Evolutionary conservation across 2,329 filamentous ascomycete species (phyloP), one percentile per base, ranked within the genome.

Genomic region (Fusarium sp.): DNA sequence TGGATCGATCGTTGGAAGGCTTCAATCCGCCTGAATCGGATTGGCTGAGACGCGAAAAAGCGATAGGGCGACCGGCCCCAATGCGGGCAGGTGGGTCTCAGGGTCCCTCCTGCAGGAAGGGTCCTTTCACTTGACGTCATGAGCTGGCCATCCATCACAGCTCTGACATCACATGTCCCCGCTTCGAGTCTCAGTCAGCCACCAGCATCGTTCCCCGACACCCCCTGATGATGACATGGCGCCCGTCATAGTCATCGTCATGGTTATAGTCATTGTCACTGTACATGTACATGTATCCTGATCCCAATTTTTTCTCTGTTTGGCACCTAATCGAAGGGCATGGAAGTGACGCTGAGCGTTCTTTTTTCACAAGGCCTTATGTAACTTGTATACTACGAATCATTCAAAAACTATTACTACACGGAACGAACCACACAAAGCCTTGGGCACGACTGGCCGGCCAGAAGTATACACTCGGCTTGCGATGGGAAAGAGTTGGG

Each of bases 61-160:
- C 63, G 58, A 70, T 62, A 60, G 57, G 42, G 50, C 49, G 42
- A 11, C 45, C 39, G 40, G 39, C 21, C 36, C 21, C 39, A 54
- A 62, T 44, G 70, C 53, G 57, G 60, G 40, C 22, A 43, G 36
- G 73, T 74, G 75, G 76, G 63, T 47, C 69, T 55, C 57, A 77
- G 76, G 76, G 76, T 76, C 77, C 65, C 74, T 68, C 52, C 55
- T 70, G 67, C 67, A 70, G 62, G 53, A 67, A 76, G 76, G 76
- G 76, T 77, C 77, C 73, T 78, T 50, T 52, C 15, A 10, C 39
- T 14, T 63, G 57, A 70, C 67, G 67, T 70, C 67, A 70, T 54
- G 42, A 45, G 43, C 33, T n/a, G 28, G 10, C 34, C 49, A 59
- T 43, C 15, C 7, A 38, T 13, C 19, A 42, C 38, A 40, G 24